Evolutionary conservation across 805 yeast species (phyloP).

Genomic region (Kuraishia floccosa): DNA sequence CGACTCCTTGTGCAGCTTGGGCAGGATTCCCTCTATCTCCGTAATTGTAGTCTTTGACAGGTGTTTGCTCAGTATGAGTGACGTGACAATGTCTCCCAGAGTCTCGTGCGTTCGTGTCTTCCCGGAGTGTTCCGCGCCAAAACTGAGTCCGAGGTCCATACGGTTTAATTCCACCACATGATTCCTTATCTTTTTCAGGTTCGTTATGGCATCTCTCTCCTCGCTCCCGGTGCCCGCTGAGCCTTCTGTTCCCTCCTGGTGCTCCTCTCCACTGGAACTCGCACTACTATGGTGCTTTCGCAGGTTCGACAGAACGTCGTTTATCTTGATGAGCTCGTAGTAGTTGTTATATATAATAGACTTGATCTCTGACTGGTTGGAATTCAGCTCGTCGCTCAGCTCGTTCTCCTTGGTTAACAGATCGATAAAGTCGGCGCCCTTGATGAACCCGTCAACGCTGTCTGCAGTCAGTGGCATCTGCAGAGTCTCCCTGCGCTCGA

Average conservation of each 20-base stretch:
- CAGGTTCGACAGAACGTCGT: conserved; percentile 35
- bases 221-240: conserved; percentile 5
- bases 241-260: neutral
- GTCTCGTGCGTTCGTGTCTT: conserved; percentile 2
- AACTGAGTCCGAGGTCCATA: conserved; percentile 5
- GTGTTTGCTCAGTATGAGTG: conserved; percentile 7
- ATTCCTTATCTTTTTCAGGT: conserved; percentile 12
- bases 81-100: conserved; percentile 9
- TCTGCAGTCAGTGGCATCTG: conserved; percentile 12
- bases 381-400: conserved; percentile 32
- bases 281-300: conserved; percentile 9
- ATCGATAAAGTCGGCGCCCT: conserved; percentile 15
- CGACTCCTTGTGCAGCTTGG: conserved; percentile 10
- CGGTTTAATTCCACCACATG: conserved; percentile 9
- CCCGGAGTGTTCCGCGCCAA: neutral
- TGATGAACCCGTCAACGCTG: conserved; percentile 20
- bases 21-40: conserved; percentile 9
- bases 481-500: neutral
- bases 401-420: conserved; percentile 24
- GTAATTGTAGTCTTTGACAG: conserved; percentile 6
- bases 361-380: conserved; percentile 51
- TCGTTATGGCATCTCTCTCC: conserved; percentile 9
- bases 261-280: conserved; percentile 5
- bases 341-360: conserved; percentile 68
- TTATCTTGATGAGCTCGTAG: conserved; percentile 60